Evolutionary conservation across 129 eudicot genomes (phyloP).

Genomic region (Flaveria brownii): DNA sequence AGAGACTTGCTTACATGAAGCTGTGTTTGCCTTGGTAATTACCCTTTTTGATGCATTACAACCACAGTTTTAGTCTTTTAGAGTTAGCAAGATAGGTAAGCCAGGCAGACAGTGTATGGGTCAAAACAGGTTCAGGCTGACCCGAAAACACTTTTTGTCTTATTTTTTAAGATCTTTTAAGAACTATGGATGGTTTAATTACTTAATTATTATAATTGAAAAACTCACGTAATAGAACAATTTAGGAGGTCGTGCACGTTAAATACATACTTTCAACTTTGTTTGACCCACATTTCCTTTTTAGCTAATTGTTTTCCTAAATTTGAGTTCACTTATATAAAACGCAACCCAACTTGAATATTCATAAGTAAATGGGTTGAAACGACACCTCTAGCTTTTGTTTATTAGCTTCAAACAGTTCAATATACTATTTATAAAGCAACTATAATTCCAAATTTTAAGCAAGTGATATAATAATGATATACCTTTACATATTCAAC

Average conservation of each 20-base stretch:
- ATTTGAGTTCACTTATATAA: neutral
- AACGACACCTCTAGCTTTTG: neutral
- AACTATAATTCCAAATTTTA: neutral
- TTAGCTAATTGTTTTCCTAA: neutral
- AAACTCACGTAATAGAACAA: neutral
- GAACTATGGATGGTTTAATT: neutral
- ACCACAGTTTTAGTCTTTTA: neutral
- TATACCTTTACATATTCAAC: conserved; percentile 93
- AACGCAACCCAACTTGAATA: conserved; percentile 3
- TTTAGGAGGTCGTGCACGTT: neutral
- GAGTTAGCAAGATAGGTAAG: too few relatives aligned
- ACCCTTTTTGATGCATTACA: neutral
- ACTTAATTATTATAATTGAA: neutral
- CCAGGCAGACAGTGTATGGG: too few relatives aligned
- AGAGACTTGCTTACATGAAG: neutral
- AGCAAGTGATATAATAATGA: conserved; percentile 10
- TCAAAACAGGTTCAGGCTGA: too few relatives aligned
- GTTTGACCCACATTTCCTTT: neutral
- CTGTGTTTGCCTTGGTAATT: neutral
- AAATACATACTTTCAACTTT: neutral
- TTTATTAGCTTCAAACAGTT: neutral
- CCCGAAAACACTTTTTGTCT: neutral
- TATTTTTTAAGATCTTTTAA: neutral
- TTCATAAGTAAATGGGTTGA: neutral
- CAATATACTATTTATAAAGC: neutral